Percentiles rank a stretch among this genome's conserved stretches.
phyloP scores from a whole-genome alignment of 208 protist genomes.

The Acanthamoeba healyi region DNA sequence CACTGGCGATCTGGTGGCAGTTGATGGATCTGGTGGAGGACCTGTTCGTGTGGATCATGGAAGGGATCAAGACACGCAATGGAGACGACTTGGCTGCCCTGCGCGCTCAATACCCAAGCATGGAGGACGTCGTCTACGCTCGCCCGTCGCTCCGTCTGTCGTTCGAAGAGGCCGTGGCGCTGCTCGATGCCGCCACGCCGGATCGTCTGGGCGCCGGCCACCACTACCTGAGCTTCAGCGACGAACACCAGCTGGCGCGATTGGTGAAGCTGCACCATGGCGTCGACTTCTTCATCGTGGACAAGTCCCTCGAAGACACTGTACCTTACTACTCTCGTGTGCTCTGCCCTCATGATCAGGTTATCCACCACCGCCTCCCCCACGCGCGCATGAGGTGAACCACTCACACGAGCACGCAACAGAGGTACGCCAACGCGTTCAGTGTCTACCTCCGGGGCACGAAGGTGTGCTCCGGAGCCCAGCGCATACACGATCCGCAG shows the following conservation, averaged over 20 bases:
- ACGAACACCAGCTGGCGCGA: conserved; percentile 96
- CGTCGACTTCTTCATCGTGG: conserved; percentile 99
- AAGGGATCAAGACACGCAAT: conserved; percentile 89
- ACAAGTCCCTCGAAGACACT: conserved; percentile 97
- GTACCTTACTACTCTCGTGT: conserved; percentile 99
- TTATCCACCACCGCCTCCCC: no score
- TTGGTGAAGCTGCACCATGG: conserved; percentile 98
- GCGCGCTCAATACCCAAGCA: conserved; percentile 92
- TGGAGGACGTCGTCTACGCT: conserved; percentile 91
- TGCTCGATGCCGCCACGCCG: neutral
- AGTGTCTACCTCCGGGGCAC: conserved; percentile 99
- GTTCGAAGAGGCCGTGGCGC: neutral
- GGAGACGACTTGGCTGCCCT: conserved; percentile 93
- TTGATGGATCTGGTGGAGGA: conserved; percentile 95
- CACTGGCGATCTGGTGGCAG: neutral
- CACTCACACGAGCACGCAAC: no score
- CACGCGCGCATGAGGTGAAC: no score
- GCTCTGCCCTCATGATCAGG: conserved; percentile 84
- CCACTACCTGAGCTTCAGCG: conserved; percentile 90
- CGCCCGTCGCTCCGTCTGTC: conserved; percentile 48
- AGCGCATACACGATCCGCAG: conserved; percentile 98
- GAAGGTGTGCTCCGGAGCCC: conserved; percentile 99
- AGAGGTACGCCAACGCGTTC: conserved; percentile 94
- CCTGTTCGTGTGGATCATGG: conserved; percentile 98
- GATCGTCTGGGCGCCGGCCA: neutral